Evolutionary conservation across 2,329 filamentous ascomycete genomes (phyloP), one percentile per base, ranked within the genome.

Genomic region (Neonectria punicea): DNA sequence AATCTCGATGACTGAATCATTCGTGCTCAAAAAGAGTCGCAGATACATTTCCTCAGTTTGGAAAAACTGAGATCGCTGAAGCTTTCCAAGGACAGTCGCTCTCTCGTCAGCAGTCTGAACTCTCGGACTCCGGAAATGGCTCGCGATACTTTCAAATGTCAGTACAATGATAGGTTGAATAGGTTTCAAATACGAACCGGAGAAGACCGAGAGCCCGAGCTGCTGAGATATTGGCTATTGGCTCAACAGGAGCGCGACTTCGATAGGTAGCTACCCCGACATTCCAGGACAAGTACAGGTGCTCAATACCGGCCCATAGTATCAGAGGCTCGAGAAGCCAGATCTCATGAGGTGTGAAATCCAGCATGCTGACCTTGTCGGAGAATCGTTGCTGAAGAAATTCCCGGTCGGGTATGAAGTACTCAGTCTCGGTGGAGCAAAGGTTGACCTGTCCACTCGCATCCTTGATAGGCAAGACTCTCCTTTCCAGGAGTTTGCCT

Each of bases 321-420:
- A 73, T 11, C 0, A 73, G 9, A 10, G 70, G 70, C 18, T 68
- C 64, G 1, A 73, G 67, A 47, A 65, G 67, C 71, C 71, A 73
- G 4, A 73, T 58, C 2, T 67, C 70, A 25, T 65, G 61, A 0
- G 71, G 59, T 2, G 68, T 69, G 11, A 73, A 73, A 2, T 73
- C 69, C 3, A 73, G 49, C n/a, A 73, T 3, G 1, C 62, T 63
- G 5, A 73, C n/a, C 3, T 62, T 64, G 1, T 56, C 64, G 1
- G 51, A 16, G 16, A 73, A 73, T 1, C 65, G 60, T 0, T 67
- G 49, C 10, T 66, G 50, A 11, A 73, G 53, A 5, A 68, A 55
- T 20, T 70, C 58, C 4, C 67, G 63, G 9, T 73, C 71, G 0
- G 70, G 58, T 9, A 73, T 66, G 1, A 62, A 72, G 36, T 70